phyloP scores from a whole-genome alignment of 225 moss, liverwort and hornwort species.

The Bryum argenteum region DNA sequence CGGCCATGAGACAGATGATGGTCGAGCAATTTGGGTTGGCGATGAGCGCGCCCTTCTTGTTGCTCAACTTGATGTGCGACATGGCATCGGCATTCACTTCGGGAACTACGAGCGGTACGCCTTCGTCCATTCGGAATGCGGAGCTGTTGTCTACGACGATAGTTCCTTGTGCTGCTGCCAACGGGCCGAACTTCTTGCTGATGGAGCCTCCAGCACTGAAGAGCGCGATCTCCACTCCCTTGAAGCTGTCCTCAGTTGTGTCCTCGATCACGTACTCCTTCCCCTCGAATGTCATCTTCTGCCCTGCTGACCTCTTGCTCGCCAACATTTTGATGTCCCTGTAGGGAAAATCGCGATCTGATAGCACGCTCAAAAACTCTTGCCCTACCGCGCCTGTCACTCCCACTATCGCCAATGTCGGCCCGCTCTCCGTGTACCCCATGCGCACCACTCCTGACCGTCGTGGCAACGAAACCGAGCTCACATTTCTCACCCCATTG shows the following conservation, averaged over 20 bases:
- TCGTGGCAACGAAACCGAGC: conserved; percentile 22
- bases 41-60: conserved; percentile 83
- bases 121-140: conserved; percentile 88
- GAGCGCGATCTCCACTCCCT: conserved; percentile 86
- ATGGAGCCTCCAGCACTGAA: conserved; percentile 99
- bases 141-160: conserved; percentile 98
- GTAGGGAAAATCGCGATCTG: conserved; percentile 85
- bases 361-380: conserved; percentile 91
- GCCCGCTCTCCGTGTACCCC: conserved; percentile 82
- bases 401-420: conserved; percentile 87
- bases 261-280: conserved; percentile 78
- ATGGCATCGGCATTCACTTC: conserved; percentile 94
- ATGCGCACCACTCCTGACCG: conserved; percentile 52
- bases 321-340: conserved; percentile 84
- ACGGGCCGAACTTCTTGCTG: conserved; percentile 84
- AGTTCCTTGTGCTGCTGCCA: conserved; percentile 74
- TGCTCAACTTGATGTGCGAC: conserved; percentile 88
- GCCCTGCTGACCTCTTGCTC: conserved; percentile 95
- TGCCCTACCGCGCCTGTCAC: conserved; percentile 98
- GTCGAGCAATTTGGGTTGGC: conserved; percentile 99
- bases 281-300: conserved; percentile 86
- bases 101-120: conserved; percentile 84
- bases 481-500: conserved; percentile 28
- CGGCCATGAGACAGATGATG: conserved; percentile 94
- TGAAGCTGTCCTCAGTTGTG: conserved; percentile 77